A percentile compares a stretch with the other conserved stretches of the same genome.
Conservation (phyloP, 805 yeast species). For the Peterozyma xylosa region DNA sequence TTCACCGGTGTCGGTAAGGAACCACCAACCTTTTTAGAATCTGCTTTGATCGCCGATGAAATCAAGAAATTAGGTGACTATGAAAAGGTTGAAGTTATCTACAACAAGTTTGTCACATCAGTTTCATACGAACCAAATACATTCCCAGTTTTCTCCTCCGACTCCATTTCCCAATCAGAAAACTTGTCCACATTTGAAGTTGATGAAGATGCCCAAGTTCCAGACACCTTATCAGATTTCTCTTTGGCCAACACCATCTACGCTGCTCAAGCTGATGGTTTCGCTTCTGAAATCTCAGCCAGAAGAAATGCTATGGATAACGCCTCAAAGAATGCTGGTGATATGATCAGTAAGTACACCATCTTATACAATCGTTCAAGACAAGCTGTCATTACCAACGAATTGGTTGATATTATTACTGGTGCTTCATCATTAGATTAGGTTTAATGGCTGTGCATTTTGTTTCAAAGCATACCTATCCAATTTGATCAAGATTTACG, state of each 20-base stretch:
- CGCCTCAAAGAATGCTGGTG: conserved; percentile 99
- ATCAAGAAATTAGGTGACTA: conserved; percentile 63
- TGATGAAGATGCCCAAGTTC: conserved; percentile 59
- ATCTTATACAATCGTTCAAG: conserved; percentile 98
- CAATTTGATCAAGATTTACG: too few relatives aligned
- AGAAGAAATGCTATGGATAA: conserved; percentile 99
- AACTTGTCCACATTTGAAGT: conserved; percentile 77
- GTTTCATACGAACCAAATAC: conserved; percentile 83
- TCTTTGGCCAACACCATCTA: conserved; percentile 84
- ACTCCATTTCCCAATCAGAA: conserved; percentile 75
- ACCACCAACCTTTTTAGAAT: conserved; percentile 90
- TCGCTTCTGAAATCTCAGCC: conserved; percentile 95
- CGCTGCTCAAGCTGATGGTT: conserved; percentile 94
- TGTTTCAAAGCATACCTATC: too few relatives aligned
- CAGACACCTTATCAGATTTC: conserved; percentile 72
- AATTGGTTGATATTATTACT: conserved; percentile 97
- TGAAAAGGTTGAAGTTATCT: conserved; percentile 71
- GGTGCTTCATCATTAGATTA: conserved; percentile 99
- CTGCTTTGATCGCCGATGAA: conserved; percentile 82
- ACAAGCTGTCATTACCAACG: conserved; percentile 99
- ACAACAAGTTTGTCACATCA: conserved; percentile 82
- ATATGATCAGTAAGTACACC: conserved; percentile 93
- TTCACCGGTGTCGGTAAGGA: conserved; percentile 94
- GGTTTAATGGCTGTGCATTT: neutral
- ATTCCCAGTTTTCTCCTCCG: conserved; percentile 59